A percentile compares a stretch with the other conserved stretches of the same genome.
These are phyloP conservation scores for Hortiboletus flavorubellus DNA, from an alignment of 768 basidiomycete genomes.

Conservation along the genomic window DNA sequence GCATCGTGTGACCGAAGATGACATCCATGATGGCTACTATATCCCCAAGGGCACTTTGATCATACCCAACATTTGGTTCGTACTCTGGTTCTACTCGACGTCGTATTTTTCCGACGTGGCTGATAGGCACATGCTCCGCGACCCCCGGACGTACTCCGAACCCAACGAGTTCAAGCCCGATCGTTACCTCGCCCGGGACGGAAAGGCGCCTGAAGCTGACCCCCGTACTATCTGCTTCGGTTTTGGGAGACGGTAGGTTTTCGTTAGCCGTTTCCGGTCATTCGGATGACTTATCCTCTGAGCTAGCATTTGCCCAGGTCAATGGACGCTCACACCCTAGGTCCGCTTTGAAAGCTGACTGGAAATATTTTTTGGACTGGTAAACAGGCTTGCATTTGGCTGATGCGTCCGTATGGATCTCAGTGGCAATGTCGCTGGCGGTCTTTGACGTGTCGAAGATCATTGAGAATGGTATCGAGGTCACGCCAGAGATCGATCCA, in stretches of 20 bases:
- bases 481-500: slow-evolving; percentile 54
- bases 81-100: slow-evolving; percentile 2
- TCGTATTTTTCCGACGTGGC: neutral
- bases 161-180: slow-evolving; percentile 59
- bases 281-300: slow-evolving; percentile 1
- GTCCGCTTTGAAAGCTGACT: slow-evolving; percentile 21
- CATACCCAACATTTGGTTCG: slow-evolving; percentile 24
- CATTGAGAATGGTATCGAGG: slow-evolving; percentile 42
- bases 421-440: slow-evolving; percentile 43
- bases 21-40: slow-evolving; percentile 57
- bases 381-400: slow-evolving; percentile 48
- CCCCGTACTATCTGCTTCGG: slow-evolving; percentile 64
- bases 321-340: neutral
- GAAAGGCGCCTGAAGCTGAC: slow-evolving; percentile 45
- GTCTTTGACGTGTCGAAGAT: slow-evolving; percentile 46
- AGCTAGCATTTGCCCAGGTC: slow-evolving; percentile 30
- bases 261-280: slow-evolving; percentile 1
- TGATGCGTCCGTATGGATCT: slow-evolving; percentile 47
- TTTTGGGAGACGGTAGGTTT: slow-evolving; percentile 57
- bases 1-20: slow-evolving; percentile 57
- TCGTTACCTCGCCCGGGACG: slow-evolving; percentile 45
- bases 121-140: slow-evolving; percentile 32
- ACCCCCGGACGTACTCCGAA: slow-evolving; percentile 42
- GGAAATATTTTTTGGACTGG: neutral
- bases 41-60: slow-evolving; percentile 47